Evolutionary conservation across 805 yeast species (phyloP).

Genomic region (Metschnikowia hibisci): DNA sequence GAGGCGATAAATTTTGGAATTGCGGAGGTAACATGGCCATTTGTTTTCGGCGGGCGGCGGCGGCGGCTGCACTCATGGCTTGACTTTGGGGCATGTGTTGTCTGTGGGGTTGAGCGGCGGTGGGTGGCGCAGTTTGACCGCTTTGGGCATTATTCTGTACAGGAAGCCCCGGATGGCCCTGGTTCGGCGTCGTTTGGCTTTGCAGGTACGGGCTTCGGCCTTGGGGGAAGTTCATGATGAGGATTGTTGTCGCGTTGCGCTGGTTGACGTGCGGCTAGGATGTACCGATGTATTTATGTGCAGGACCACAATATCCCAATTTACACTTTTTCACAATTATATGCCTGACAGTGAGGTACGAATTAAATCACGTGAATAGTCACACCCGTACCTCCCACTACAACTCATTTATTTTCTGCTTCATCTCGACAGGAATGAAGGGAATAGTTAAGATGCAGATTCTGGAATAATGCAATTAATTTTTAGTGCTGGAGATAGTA

Average conservation of each 20-base stretch:
- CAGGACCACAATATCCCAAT: too few relatives aligned
- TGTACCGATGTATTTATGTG: background rate
- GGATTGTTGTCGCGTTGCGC: background rate
- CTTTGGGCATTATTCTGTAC: too few relatives aligned
- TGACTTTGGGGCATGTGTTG: slow-evolving; percentile 6
- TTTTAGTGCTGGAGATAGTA: too few relatives aligned
- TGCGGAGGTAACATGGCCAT: slow-evolving; percentile 27
- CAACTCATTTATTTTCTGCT: too few relatives aligned
- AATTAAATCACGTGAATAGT: too few relatives aligned
- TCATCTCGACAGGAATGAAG: too few relatives aligned
- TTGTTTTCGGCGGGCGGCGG: slow-evolving; percentile 21
- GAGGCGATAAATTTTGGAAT: slow-evolving; percentile 33
- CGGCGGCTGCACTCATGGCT: slow-evolving; percentile 8
- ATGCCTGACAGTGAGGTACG: too few relatives aligned
- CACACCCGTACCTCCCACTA: too few relatives aligned
- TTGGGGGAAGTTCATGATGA: slow-evolving; percentile 14
- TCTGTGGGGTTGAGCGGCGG: slow-evolving; percentile 8
- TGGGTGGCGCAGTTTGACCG: slow-evolving; percentile 1
- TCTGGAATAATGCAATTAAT: too few relatives aligned
- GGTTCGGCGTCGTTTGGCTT: slow-evolving; percentile 7
- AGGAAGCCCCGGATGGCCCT: background rate
- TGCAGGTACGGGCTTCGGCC: slow-evolving; percentile 9
- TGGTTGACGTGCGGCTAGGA: background rate
- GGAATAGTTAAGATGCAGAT: too few relatives aligned
- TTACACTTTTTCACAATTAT: too few relatives aligned